phyloP scores from a whole-genome alignment of 352 stramenopile species.

The Globisporangium lucens region DNA sequence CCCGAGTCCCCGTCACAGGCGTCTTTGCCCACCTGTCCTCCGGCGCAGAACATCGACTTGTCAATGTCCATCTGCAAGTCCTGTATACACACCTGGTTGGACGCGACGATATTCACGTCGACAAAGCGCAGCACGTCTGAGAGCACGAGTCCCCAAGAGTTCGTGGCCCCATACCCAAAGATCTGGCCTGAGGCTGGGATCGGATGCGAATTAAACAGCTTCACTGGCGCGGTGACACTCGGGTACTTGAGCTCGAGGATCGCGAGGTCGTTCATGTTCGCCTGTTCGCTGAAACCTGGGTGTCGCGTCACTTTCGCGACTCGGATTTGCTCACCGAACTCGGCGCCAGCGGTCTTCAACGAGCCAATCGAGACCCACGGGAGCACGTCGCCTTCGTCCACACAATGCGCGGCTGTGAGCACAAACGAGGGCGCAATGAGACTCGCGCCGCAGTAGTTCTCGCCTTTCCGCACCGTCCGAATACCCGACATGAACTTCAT shows the following conservation, averaged over 20 bases:
- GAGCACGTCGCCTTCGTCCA: constrained; percentile 14
- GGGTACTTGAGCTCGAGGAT: constrained; percentile 24
- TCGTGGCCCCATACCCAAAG: constrained; percentile 19
- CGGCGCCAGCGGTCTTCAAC: constrained; percentile 15
- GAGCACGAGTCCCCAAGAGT: constrained; percentile 1
- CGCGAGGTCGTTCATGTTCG: constrained; percentile 20
- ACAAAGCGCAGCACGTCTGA: constrained; percentile 21
- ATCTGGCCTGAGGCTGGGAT: constrained; percentile 8
- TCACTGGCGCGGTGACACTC: constrained; percentile 17
- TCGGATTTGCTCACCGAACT: constrained; percentile 27
- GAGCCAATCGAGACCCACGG: constrained; percentile 26
- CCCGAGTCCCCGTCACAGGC: constrained; percentile 25
- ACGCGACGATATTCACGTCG: constrained; percentile 12
- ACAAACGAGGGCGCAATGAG: constrained; percentile 12
- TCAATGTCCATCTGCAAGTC: constrained; percentile 14
- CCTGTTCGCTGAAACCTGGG: constrained; percentile 14
- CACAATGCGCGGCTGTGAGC: constrained; percentile 15
- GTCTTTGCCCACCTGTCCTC: constrained; percentile 18
- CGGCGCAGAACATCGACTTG: constrained; percentile 24
- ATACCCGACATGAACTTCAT: constrained; percentile 14
- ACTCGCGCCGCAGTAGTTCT: constrained; percentile 14
- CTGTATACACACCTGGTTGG: constrained; percentile 13
- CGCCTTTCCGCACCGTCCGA: constrained; percentile 2
- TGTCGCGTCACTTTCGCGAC: constrained; percentile 23
- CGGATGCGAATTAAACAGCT: constrained; percentile 18